Base-by-base conservation (phyloP, 164 flowering plant species). In the Nymphaea thermarum region DNA sequence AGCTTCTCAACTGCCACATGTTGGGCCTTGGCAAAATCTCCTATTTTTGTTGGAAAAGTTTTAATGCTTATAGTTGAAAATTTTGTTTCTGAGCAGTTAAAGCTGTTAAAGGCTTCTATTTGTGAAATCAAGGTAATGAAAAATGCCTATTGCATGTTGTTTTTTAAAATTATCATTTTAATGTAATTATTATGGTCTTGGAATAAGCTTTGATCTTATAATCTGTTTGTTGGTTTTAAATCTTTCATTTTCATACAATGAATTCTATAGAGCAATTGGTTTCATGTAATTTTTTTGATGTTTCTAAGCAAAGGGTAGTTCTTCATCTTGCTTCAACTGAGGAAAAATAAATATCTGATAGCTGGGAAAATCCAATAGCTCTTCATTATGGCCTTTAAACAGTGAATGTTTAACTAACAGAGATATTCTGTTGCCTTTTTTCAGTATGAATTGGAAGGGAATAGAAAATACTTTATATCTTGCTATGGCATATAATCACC, bases 71-170 rank as follows among this genome's bases (percentile, higher is more conserved):
- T 73, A 44, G 81, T 86, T 69, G 86, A 86, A 75, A 77, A 74
- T 62, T 90, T 85, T 73, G 67, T 86, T 51, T 64, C 74, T 45
- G 91, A 86, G 68, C 93, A 81, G 70, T 71, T 91, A 63, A 78
- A 71, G 69, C 66, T 94, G 53, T 66, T 71, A 65, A 88, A 74
- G 70, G 86, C 80, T 70, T 77, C 78, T 36, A 74, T 87, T 60
- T 78, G 78, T 60, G 89, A 86, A 70, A 72, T 80, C 67, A 87
- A 91, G 96, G 98, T 94, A 85, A 43, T 67, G 17, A 60, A 14
- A 5, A 15, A 63, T 66, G 45, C 42, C 63, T 10, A 43, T 4
- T 62, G 45, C 25, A 64, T 43, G 43, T 62, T 72, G 16, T 41
- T 63, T 45, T 59, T 16, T 17, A 2, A 18, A 18, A 51, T 18